phyloP scores from a whole-genome alignment of 2,329 filamentous ascomycete genomes.

The Cladorrhinum sp. region DNA sequence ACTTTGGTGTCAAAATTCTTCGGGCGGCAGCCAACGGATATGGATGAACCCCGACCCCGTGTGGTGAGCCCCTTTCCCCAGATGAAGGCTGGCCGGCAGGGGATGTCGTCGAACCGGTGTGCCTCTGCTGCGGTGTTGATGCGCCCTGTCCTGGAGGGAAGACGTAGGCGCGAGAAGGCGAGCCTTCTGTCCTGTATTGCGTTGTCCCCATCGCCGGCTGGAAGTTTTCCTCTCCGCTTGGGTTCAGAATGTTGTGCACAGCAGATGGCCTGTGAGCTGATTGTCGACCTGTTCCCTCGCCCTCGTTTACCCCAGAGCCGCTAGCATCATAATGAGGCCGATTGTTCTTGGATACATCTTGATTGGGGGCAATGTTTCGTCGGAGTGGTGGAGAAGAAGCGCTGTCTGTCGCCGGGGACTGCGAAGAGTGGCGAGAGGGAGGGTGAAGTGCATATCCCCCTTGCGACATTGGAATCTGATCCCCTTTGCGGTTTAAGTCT shows the following conservation, averaged over 20 bases:
- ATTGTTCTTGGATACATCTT: slow-evolving; percentile 30
- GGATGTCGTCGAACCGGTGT: slow-evolving; percentile 13
- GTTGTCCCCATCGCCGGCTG: slow-evolving; percentile 24
- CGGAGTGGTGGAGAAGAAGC: slow-evolving; percentile 32
- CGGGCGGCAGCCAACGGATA: slow-evolving; percentile 36
- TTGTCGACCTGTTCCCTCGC: slow-evolving; percentile 30
- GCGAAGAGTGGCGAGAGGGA: slow-evolving; percentile 49
- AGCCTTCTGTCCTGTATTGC: slow-evolving; percentile 26
- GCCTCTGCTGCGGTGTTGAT: slow-evolving; percentile 34
- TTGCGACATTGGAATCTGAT: slow-evolving; percentile 64
- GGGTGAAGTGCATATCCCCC: slow-evolving; percentile 55
- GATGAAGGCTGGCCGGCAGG: slow-evolving; percentile 28
- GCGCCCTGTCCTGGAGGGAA: slow-evolving; percentile 28
- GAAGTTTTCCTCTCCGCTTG: slow-evolving; percentile 26
- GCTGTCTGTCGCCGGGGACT: slow-evolving; percentile 40
- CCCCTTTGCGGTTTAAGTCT: slow-evolving; percentile 51
- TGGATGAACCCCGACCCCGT: slow-evolving; percentile 26
- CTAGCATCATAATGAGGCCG: slow-evolving; percentile 30
- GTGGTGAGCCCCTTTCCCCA: slow-evolving; percentile 34
- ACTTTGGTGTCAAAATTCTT: slow-evolving; percentile 56
- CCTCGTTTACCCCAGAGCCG: slow-evolving; percentile 30
- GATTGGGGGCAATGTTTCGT: slow-evolving; percentile 28
- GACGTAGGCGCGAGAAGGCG: slow-evolving; percentile 26
- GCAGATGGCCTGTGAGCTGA: slow-evolving; percentile 37
- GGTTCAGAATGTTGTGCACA: slow-evolving; percentile 46